A percentile compares a stretch with the other conserved stretches of the same genome.
phyloP scores from a whole-genome alignment of 2,329 filamentous ascomycete species.

The Colletotrichum orbiculare region DNA sequence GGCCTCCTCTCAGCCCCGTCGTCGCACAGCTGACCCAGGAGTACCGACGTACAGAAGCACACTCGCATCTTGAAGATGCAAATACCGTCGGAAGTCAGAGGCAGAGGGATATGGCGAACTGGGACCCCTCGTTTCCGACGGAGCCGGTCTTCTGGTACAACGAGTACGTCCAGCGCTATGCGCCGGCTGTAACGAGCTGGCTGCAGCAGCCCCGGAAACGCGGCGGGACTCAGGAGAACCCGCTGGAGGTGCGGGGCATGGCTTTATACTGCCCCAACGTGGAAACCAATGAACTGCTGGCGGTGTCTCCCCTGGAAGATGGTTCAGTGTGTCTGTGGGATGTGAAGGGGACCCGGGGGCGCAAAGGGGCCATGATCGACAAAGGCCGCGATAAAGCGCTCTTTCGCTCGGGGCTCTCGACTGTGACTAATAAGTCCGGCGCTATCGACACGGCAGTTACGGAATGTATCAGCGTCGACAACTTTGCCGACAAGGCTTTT shows the following conservation, averaged over 20 bases:
- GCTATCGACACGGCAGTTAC: conserved; percentile 79
- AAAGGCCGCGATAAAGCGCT: conserved; percentile 72
- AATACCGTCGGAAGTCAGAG: conserved; percentile 49
- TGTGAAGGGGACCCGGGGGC: conserved; percentile 65
- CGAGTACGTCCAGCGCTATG: conserved; percentile 87
- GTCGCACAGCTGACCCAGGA: conserved; percentile 25
- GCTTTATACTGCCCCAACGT: conserved; percentile 68
- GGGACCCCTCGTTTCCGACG: conserved; percentile 80
- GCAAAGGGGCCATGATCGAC: conserved; percentile 71
- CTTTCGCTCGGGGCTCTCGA: conserved; percentile 67
- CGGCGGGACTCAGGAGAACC: conserved; percentile 54
- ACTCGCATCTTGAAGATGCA: conserved; percentile 38
- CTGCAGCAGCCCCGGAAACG: conserved; percentile 69
- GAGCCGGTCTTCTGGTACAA: conserved; percentile 87
- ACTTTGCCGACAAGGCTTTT: conserved; percentile 73
- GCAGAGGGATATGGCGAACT: conserved; percentile 76
- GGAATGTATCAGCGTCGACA: conserved; percentile 86
- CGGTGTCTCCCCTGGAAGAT: conserved; percentile 84
- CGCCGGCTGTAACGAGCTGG: conserved; percentile 80
- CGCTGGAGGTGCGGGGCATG: conserved; percentile 77
- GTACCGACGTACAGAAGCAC: conserved; percentile 6
- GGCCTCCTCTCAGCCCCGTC: conserved; percentile 32
- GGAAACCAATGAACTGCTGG: conserved; percentile 57
- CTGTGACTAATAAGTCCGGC: conserved; percentile 63
- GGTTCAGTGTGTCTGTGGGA: conserved; percentile 92